A percentile compares a stretch with the other conserved stretches of the same genome.
These are phyloP conservation scores for Saccharomyces hybrid DNA, from an alignment of 1,139 yeast species.

Conservation along the genomic window DNA sequence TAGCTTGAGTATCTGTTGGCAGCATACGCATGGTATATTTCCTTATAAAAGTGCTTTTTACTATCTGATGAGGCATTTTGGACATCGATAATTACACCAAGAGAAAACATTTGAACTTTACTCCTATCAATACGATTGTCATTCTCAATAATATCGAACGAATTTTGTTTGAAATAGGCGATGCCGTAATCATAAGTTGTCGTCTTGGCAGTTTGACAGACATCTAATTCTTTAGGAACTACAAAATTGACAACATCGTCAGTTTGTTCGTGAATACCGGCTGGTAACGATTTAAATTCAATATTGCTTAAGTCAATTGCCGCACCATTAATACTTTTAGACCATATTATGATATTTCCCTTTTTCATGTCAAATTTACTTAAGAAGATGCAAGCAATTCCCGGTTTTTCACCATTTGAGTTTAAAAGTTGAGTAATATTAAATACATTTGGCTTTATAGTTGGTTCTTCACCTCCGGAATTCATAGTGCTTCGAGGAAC, in stretches of 20 bases:
- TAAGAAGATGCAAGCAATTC: slow-evolving; percentile 18
- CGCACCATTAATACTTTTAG: slow-evolving; percentile 12
- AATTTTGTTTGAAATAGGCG: slow-evolving; percentile 43
- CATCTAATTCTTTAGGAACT: slow-evolving; percentile 30
- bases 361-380: slow-evolving; percentile 29
- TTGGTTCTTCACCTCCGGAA: background rate
- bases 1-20: slow-evolving; percentile 52
- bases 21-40: slow-evolving; percentile 36
- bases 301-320: slow-evolving; percentile 34
- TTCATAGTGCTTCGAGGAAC: background rate
- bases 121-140: slow-evolving; percentile 37
- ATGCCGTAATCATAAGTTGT: slow-evolving; percentile 36
- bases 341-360: slow-evolving; percentile 30
- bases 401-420: background rate
- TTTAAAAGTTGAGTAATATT: background rate
- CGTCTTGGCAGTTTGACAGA: slow-evolving; percentile 22
- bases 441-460: background rate
- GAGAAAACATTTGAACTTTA: slow-evolving; percentile 55
- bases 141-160: slow-evolving; percentile 20
- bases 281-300: slow-evolving; percentile 73
- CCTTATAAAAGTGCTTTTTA: slow-evolving; percentile 1
- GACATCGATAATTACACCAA: slow-evolving; percentile 52
- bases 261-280: slow-evolving; percentile 65
- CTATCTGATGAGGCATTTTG: background rate
- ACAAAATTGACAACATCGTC: slow-evolving; percentile 50